Base-by-base conservation (phyloP, 1,284 basidiomycete genomes). In the Cystobasidium sp. region DNA sequence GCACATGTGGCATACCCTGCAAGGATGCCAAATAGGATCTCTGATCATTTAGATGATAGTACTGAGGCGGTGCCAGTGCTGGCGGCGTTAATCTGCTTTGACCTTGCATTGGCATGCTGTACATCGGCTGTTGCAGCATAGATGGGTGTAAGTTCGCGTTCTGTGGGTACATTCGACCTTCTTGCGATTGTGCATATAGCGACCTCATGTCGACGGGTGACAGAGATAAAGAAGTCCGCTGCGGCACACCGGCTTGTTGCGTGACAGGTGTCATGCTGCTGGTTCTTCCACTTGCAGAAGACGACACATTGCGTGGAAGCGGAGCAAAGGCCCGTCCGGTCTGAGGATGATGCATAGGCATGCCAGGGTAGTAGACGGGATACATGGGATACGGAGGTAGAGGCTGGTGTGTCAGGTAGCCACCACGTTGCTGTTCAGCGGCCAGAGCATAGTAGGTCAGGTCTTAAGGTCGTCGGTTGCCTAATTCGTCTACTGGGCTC, bases 381-480 rank as follows among this genome's bases (percentile, higher is more conserved):
- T 31, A n/a, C 9, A 20, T 16, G 18, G 24, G 49, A 46, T 44
- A 46, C 9, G 47, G 31, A 9, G 44, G 58, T 16, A 71, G 18
- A 31, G 61, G 59, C 61, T 71, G 69, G 20, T 65, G 53, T 3
- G 70, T 62, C 37, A 73, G 51, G 41, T 65, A 65, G 52, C 70
- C 70, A 5, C 70, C 70, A 7, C 59, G 22, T 44, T 73, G 70
- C 31, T 73, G 70, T 18, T 62, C 70, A 3, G 70, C 70, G 18
- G 70, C 70, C 14, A 73, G 63, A 31, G 70, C 70, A 59, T 73
- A 73, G 63, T 73, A 73, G 18, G 70, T 59, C 9, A 73, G 55
- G 24, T 49, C 62, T 56, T 51, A 20, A 39, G 70, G 62, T 24
- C 52, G 31, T 44, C 59, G 39, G 20, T 44, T 31, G 6, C 16